These are phyloP conservation scores for Ustilago sp. DNA, from an alignment of 1,284 basidiomycete species.

Conservation along the genomic window DNA sequence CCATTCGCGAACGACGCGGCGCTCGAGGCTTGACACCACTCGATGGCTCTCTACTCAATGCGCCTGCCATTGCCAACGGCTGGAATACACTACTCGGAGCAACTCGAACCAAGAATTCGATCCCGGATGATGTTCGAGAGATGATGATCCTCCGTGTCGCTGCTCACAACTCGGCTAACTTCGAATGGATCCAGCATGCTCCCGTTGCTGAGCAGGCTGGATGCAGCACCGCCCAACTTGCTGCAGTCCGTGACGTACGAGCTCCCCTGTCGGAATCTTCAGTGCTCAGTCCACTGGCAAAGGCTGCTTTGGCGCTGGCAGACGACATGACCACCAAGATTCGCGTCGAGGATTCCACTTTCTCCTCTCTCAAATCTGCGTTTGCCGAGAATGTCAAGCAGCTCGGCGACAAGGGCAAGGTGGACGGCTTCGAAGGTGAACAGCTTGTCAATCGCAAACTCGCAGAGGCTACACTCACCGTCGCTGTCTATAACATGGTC, in stretches of 20 bases:
- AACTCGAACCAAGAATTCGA: conserved; percentile 69
- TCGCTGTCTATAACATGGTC: conserved; percentile 72
- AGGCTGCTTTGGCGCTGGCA: conserved; percentile 69
- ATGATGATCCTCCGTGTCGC: conserved; percentile 71
- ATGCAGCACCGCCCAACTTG: conserved; percentile 69
- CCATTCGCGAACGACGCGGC: conserved; percentile 70
- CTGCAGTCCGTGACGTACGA: conserved; percentile 68
- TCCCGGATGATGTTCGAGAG: conserved; percentile 71
- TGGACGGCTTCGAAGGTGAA: conserved; percentile 56
- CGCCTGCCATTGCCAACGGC: conserved; percentile 66
- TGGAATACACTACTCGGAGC: conserved; percentile 71
- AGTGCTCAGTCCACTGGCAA: conserved; percentile 49
- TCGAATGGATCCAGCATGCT: conserved; percentile 72
- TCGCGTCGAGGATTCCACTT: conserved; percentile 42
- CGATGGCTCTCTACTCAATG: conserved; percentile 71
- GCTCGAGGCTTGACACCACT: conserved; percentile 70
- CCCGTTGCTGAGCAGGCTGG: conserved; percentile 70
- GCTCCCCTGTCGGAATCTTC: conserved; percentile 32
- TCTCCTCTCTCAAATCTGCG: conserved; percentile 36
- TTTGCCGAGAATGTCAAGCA: conserved; percentile 63
- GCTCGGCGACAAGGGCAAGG: conserved; percentile 56
- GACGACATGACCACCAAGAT: conserved; percentile 69
- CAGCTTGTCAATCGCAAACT: conserved; percentile 62
- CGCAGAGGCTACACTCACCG: conserved; percentile 70
- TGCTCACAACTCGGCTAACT: conserved; percentile 70